Base-by-base conservation (phyloP, 345 rosid genomes). In the Ricinus communis region DNA sequence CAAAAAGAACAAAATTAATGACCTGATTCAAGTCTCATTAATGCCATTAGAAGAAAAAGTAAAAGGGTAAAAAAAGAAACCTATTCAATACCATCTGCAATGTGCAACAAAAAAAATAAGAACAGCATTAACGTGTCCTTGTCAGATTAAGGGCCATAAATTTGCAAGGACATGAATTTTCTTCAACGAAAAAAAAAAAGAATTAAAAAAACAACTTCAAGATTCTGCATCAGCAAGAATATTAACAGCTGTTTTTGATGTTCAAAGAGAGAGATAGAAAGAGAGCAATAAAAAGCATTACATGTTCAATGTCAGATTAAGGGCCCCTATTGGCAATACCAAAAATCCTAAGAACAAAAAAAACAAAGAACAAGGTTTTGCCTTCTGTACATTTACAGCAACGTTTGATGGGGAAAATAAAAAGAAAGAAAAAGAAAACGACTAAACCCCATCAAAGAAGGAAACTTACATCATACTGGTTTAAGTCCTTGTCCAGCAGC, bases 401-500 rank as follows among this genome's bases (percentile, higher is more conserved):
- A 62, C 41, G 64, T 70, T 69, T 25, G 62, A n/a, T 51, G 59
- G 21, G 58, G 12, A 53, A 45, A 66, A 74, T n/a, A n/a, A n/a
- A n/a, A n/a, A n/a, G n/a, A n/a, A n/a, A n/a, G n/a, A n/a, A n/a
- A n/a, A n/a, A n/a, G n/a, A n/a, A n/a, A n/a, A n/a, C n/a, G n/a
- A 54, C 24, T 38, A 73, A 73, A 56, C 19, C 41, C 47, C 33
- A 69, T 50, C 56, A 61, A 77, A 51, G 55, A 71, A 66, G 51
- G 40, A 61, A 79, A 25, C 96, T 86, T 84, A 92, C 99, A 85
- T 90, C 97, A 84, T 96, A 96, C 53, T 93, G 99, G 82, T 85
- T 87, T 83, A 96, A 86, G 82, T 96, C 97, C 80, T 96, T 93
- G 65, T 82, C 89, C 2, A 97, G 96, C 65, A 96, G 85, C 84